Conservation (phyloP, 129 eudicot genomes). For the Calendula officinalis region DNA sequence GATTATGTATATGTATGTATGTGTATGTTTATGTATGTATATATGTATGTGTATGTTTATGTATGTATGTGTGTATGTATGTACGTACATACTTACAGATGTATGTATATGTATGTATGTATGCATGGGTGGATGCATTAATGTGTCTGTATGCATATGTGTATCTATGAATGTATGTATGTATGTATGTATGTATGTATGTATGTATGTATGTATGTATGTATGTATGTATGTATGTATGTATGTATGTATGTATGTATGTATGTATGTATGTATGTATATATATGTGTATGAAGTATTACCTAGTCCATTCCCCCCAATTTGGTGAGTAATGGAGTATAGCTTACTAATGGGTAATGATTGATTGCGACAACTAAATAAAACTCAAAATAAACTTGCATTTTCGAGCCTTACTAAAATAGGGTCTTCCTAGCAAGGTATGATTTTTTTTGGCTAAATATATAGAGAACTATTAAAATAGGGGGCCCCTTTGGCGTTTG, state of each 20-base stretch:
- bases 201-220: not conserved
- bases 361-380: too few species aligned
- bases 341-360: too few species aligned
- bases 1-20: not conserved
- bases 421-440: too few species aligned
- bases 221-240: not conserved
- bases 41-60: not conserved
- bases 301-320: too few species aligned
- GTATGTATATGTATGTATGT: not conserved
- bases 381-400: too few species aligned
- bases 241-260: not conserved
- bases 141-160: not conserved
- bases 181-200: not conserved
- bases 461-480: too few species aligned
- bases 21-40: not conserved
- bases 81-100: not conserved
- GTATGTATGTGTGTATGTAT: not conserved
- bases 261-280: not conserved
- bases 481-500: too few species aligned
- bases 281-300: too few species aligned
- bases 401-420: too few species aligned
- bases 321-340: too few species aligned
- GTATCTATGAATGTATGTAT: not conserved
- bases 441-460: too few species aligned
- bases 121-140: not conserved